Evolutionary conservation across 2,329 filamentous ascomycete species (phyloP).

Genomic region (Ophiostoma populinum): DNA sequence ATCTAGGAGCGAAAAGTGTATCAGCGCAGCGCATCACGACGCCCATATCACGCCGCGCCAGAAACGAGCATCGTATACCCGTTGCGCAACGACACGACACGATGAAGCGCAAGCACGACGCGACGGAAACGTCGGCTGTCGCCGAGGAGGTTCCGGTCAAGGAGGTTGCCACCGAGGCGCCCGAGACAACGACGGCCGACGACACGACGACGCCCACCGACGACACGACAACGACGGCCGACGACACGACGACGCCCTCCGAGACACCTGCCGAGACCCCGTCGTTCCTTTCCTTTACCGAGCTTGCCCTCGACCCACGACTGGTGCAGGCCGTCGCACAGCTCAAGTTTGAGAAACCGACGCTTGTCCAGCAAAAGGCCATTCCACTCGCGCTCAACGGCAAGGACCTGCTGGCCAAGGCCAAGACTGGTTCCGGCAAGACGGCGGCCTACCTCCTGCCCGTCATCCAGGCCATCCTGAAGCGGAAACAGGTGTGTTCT

Average conservation of each 20-base stretch:
- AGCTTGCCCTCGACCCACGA: constrained; percentile 66
- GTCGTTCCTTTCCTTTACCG: constrained; percentile 38
- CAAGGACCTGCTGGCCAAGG: constrained; percentile 77
- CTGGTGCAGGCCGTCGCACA: constrained; percentile 72
- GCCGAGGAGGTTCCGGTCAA: neutral
- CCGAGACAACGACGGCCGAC: constrained; percentile 6
- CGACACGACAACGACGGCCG: constrained; percentile 9
- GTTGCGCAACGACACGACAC: neutral
- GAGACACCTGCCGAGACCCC: no score
- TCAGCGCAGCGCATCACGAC: no score
- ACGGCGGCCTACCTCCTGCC: constrained; percentile 91
- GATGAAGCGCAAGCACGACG: constrained; percentile 47
- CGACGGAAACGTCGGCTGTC: constrained; percentile 16
- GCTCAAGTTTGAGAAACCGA: constrained; percentile 71
- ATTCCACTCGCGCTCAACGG: constrained; percentile 80
- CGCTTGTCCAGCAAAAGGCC: constrained; percentile 71
- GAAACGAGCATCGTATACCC: neutral
- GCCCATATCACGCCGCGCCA: no score
- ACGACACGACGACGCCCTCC: neutral
- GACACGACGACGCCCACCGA: neutral
- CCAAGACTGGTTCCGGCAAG: constrained; percentile 92
- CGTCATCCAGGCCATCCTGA: constrained; percentile 68
- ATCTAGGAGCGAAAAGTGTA: constrained; percentile 3
- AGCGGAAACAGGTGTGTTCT: constrained; percentile 38
- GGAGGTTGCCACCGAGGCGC: neutral